These are phyloP conservation scores for Mycena leptocephala DNA, from an alignment of 768 basidiomycete genomes.

Conservation along the genomic window DNA sequence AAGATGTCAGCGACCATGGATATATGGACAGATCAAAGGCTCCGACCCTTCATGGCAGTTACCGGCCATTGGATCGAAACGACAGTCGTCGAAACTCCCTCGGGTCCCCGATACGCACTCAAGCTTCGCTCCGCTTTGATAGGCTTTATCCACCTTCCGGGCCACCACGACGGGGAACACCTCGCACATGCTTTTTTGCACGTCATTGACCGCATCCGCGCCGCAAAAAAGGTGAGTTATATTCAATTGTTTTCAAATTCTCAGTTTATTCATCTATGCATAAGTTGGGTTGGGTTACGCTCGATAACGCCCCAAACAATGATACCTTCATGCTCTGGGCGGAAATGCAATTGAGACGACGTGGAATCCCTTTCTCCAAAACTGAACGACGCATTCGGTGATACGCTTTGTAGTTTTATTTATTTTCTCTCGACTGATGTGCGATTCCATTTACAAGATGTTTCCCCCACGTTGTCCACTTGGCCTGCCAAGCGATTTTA, in stretches of 20 bases:
- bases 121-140: background rate
- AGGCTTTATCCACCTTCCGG: background rate
- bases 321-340: background rate
- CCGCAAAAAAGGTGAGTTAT: background rate
- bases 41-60: background rate
- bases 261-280: background rate
- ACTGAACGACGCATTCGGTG: background rate
- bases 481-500: conserved; percentile 34
- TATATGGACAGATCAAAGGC: background rate
- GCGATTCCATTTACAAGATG: background rate
- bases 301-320: background rate
- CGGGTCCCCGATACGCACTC: background rate
- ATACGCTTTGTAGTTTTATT: background rate
- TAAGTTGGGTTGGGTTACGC: background rate
- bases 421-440: background rate
- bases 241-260: background rate
- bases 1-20: background rate
- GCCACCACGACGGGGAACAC: background rate
- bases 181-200: background rate
- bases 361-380: background rate
- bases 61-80: background rate
- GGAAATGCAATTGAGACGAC: background rate
- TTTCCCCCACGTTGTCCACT: conserved; percentile 6
- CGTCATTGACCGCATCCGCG: background rate
- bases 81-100: background rate